A percentile compares a stretch with the other conserved stretches of the same genome.
Evolutionary conservation across 202 grass and related monocot species (phyloP).

Genomic region (Eragrostis tef): DNA sequence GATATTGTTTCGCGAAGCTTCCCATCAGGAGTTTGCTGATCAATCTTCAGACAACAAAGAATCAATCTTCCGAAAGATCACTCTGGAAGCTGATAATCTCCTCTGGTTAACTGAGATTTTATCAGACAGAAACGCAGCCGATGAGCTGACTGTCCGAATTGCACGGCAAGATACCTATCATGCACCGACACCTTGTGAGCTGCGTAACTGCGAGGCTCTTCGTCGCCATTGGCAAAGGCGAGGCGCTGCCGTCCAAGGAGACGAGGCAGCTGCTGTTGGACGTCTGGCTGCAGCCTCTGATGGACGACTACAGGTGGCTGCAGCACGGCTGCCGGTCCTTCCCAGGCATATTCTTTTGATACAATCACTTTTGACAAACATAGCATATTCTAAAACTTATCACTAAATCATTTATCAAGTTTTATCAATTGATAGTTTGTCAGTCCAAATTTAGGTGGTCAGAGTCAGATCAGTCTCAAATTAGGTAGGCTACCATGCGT

Average conservation of each 20-base stretch:
- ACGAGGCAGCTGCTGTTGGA: conserved; percentile 54
- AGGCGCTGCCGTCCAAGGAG: conserved; percentile 59
- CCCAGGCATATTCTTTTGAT: background rate
- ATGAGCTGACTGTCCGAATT: conserved; percentile 56
- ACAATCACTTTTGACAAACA: background rate
- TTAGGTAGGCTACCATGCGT: background rate
- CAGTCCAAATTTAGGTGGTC: background rate
- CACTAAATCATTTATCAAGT: no score
- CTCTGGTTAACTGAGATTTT: conserved; percentile 79
- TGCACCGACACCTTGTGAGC: conserved; percentile 70
- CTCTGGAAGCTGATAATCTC: conserved; percentile 68
- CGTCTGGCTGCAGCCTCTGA: conserved; percentile 79
- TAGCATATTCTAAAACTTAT: background rate
- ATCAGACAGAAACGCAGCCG: conserved; percentile 46
- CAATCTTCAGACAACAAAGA: conserved; percentile 52
- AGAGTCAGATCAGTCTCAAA: background rate
- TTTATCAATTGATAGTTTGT: background rate
- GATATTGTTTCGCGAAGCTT: conserved; percentile 52
- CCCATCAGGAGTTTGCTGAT: conserved; percentile 39
- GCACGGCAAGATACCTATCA: conserved; percentile 59
- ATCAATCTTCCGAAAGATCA: conserved; percentile 47
- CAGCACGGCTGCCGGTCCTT: conserved; percentile 64
- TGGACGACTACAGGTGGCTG: conserved; percentile 78
- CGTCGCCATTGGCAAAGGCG: conserved; percentile 63
- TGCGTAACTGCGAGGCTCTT: conserved; percentile 64